Evolutionary conservation across 495 filamentous ascomycete genomes (phyloP).

Genomic region (Trichoderma virens): DNA sequence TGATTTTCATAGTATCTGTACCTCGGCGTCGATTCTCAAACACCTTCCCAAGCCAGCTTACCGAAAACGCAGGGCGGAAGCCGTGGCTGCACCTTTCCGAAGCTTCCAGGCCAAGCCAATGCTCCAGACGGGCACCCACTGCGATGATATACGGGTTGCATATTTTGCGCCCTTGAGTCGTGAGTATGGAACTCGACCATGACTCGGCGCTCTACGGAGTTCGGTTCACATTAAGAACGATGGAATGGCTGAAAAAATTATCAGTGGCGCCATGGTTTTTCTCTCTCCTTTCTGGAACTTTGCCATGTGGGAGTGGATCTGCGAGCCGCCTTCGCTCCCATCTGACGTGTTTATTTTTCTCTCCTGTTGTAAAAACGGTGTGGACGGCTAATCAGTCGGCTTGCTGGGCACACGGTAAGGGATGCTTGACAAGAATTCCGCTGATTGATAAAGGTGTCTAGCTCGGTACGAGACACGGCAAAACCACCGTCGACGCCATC

Average conservation of each 20-base stretch:
- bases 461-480: no score
- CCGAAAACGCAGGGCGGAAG: not conserved
- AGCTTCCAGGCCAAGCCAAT: not conserved
- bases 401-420: no score
- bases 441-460: no score
- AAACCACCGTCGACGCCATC: no score
- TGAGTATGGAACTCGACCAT: not conserved
- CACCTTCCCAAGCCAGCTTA: no score
- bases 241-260: not conserved
- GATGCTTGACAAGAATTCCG: no score
- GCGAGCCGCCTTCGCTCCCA: not conserved
- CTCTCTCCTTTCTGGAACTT: not conserved
- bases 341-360: not conserved
- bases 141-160: not conserved
- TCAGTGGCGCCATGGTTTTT: not conserved
- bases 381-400: no score
- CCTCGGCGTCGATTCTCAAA: not conserved
- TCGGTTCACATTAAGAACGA: not conserved
- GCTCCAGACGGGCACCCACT: not conserved
- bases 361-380: not conserved
- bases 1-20: not conserved
- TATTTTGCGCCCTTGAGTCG: not conserved
- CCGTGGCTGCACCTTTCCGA: not conserved
- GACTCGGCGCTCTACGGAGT: not conserved
- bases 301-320: not conserved